A percentile compares a stretch with the other conserved stretches of the same genome.
Conservation (phyloP, 306 rosid species). For the Prunus fruticosa region DNA sequence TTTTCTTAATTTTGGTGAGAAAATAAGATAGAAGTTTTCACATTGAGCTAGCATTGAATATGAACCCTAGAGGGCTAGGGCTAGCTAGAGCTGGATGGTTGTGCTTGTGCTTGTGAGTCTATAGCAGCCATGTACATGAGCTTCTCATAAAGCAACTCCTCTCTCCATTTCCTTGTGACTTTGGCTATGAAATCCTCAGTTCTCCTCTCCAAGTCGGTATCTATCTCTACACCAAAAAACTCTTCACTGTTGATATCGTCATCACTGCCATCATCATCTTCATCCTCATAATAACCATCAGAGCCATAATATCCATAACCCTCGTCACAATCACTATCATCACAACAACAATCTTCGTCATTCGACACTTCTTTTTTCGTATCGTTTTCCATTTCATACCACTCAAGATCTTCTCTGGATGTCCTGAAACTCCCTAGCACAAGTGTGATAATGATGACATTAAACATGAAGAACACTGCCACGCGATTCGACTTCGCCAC, state of each 20-base stretch:
- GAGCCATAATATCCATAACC: not conserved
- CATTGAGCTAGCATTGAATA: constrained; percentile 6
- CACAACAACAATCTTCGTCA: not conserved
- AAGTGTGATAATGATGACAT: constrained; percentile 16
- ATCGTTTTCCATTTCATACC: not conserved
- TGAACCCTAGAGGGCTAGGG: not conserved
- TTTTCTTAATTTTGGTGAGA: not conserved
- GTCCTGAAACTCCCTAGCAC: constrained; percentile 19
- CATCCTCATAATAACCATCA: constrained; percentile 37
- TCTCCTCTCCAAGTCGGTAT: constrained; percentile 26
- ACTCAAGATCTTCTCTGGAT: constrained; percentile 3
- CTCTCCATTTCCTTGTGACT: constrained; percentile 29
- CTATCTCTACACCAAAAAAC: constrained; percentile 11
- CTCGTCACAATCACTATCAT: constrained; percentile 4
- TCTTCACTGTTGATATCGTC: constrained; percentile 2
- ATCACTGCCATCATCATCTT: constrained; percentile 10
- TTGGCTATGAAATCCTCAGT: constrained; percentile 35
- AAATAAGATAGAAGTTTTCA: not conserved
- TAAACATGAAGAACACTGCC: constrained; percentile 21
- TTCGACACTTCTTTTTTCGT: not conserved
- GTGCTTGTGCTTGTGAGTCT: constrained; percentile 11
- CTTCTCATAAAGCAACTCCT: constrained; percentile 24
- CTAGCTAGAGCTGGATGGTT: constrained; percentile 13
- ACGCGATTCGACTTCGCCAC: constrained; percentile 12
- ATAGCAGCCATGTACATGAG: not conserved